These are phyloP conservation scores for Cladosporium oxysporum DNA, from an alignment of 2,329 filamentous ascomycete genomes.

Conservation along the genomic window DNA sequence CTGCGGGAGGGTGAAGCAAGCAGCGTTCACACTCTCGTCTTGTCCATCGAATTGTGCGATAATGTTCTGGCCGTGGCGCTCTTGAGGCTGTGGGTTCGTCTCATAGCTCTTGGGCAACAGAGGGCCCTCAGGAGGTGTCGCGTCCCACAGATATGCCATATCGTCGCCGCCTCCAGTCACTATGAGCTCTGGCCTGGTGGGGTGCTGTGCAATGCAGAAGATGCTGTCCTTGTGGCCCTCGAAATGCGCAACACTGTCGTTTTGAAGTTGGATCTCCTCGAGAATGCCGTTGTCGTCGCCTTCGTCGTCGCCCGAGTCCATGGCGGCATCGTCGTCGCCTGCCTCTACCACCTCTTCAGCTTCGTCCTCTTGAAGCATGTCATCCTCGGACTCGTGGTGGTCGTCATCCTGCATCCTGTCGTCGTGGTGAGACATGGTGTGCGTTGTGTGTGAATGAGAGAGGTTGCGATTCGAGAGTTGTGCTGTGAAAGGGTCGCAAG, in stretches of 20 bases:
- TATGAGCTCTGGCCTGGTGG: slow-evolving; percentile 72
- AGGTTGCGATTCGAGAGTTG: not conserved
- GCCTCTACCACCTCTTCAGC: slow-evolving; percentile 68
- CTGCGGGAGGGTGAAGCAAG: slow-evolving; percentile 78
- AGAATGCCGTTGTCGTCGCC: slow-evolving; percentile 56
- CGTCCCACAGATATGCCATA: slow-evolving; percentile 83
- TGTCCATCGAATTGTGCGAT: slow-evolving; percentile 84
- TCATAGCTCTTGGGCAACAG: slow-evolving; percentile 77
- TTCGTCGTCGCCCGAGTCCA: slow-evolving; percentile 77
- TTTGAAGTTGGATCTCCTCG: slow-evolving; percentile 77
- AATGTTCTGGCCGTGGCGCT: slow-evolving; percentile 61
- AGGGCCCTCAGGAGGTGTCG: slow-evolving; percentile 60
- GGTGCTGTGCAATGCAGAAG: slow-evolving; percentile 94
- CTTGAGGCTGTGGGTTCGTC: slow-evolving; percentile 61
- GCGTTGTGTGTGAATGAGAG: not conserved
- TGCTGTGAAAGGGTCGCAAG: not conserved
- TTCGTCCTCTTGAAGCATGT: slow-evolving; percentile 75
- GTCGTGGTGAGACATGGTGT: slow-evolving; percentile 16
- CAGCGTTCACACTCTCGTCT: slow-evolving; percentile 83
- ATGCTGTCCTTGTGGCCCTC: slow-evolving; percentile 88
- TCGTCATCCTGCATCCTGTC: slow-evolving; percentile 21
- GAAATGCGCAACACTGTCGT: slow-evolving; percentile 92
- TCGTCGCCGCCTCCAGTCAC: slow-evolving; percentile 88
- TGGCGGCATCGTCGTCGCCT: slow-evolving; percentile 69
- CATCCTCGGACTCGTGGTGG: slow-evolving; percentile 63